Evolutionary conservation across 2,329 filamentous ascomycete species (phyloP).

Genomic region (Alternaria ventricosa): DNA sequence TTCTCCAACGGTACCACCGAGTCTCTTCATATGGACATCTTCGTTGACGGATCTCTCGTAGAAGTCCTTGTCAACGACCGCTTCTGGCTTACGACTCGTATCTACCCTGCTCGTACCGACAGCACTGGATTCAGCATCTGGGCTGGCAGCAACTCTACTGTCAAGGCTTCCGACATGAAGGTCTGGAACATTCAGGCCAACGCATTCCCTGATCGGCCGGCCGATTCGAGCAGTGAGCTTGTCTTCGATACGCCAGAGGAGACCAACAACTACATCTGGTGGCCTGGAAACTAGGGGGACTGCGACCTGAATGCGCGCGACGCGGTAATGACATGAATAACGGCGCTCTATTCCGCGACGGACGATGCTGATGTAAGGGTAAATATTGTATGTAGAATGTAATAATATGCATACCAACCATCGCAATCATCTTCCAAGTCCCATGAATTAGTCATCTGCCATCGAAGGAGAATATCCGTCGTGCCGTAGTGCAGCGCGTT

Average conservation of each 20-base stretch:
- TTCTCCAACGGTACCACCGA: constrained; percentile 46
- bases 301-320: background rate
- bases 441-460: background rate
- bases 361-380: background rate
- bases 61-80: constrained; percentile 57
- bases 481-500: background rate
- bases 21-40: constrained; percentile 53
- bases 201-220: constrained; percentile 51
- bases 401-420: background rate
- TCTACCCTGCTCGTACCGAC: constrained; percentile 55
- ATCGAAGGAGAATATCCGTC: constrained; percentile 3
- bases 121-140: constrained; percentile 54
- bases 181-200: constrained; percentile 51
- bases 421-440: background rate
- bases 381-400: background rate
- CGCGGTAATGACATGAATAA: background rate
- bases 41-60: constrained; percentile 56
- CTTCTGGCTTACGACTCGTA: constrained; percentile 51
- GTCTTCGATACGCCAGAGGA: constrained; percentile 52
- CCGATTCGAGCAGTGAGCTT: constrained; percentile 50
- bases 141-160: constrained; percentile 46
- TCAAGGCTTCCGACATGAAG: constrained; percentile 44
- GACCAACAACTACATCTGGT: constrained; percentile 56
- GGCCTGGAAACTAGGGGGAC: constrained; percentile 49
- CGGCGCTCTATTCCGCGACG: background rate